Percentiles rank a stretch among this genome's conserved stretches.
Conservation (phyloP, 73 alveolate genomes). For the Stentor roeselii region DNA sequence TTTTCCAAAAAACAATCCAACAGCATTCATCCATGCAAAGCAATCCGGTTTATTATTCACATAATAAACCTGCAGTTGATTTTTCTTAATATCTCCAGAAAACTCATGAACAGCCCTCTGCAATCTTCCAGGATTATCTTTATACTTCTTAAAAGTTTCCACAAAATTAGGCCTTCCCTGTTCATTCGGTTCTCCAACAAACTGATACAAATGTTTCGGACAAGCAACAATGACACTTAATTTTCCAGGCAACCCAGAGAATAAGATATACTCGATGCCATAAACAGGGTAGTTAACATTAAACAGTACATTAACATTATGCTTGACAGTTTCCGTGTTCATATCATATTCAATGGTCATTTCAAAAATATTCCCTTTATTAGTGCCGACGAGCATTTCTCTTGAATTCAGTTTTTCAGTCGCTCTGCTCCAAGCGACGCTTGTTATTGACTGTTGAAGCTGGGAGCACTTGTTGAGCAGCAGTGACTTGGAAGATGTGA, state of each 20-base stretch:
- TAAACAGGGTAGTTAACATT: background rate
- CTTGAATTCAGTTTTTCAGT: background rate
- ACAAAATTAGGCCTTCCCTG: conserved; percentile 1
- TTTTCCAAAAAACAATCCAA: background rate
- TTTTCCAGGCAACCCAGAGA: conserved; percentile 12
- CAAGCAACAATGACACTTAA: background rate
- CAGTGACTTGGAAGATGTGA: background rate
- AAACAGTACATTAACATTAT: background rate
- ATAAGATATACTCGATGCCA: background rate
- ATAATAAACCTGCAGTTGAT: background rate
- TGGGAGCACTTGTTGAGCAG: background rate
- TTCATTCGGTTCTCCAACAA: background rate
- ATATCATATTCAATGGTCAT: background rate
- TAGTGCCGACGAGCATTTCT: conserved; percentile 6
- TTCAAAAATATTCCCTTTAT: conserved; percentile 7
- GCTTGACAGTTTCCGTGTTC: background rate
- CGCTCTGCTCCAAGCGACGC: background rate
- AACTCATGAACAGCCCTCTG: background rate
- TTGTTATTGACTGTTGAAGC: background rate
- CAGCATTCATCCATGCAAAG: conserved; percentile 8
- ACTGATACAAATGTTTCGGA: background rate
- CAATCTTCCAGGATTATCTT: background rate
- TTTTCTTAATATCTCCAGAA: background rate
- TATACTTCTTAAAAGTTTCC: background rate
- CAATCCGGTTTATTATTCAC: background rate